Percentiles rank a stretch among this genome's conserved stretches.
These are phyloP conservation scores for Coix lacrymajobi DNA, from an alignment of 176 grass and related monocot genomes.

Conservation along the genomic window DNA sequence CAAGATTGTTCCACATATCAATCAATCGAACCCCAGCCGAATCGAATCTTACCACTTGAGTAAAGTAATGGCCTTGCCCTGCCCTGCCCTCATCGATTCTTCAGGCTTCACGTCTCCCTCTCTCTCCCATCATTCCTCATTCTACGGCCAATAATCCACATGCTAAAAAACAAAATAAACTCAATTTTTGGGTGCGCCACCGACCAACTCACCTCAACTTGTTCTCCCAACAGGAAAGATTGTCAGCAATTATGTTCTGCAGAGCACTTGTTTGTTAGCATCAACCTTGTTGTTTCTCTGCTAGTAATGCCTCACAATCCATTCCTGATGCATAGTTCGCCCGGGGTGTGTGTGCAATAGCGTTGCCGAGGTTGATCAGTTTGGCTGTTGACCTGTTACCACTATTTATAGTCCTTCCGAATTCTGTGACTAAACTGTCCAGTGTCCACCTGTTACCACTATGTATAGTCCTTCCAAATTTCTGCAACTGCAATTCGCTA, in stretches of 20 bases:
- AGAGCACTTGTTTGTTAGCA: background rate
- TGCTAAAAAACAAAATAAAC: too few species aligned
- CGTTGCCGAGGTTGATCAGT: too few species aligned
- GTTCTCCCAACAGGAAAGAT: too few species aligned
- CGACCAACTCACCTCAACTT: background rate
- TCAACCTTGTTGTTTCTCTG: too few species aligned
- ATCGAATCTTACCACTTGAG: conserved; percentile 1
- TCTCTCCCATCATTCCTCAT: background rate
- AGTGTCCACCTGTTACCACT: background rate
- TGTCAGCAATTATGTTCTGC: too few species aligned
- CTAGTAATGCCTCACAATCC: too few species aligned
- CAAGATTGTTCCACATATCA: background rate
- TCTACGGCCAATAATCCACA: background rate
- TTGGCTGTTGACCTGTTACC: too few species aligned
- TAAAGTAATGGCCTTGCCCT: background rate
- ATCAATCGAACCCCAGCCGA: background rate
- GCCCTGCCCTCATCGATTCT: background rate
- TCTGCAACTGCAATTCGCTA: background rate
- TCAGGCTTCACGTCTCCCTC: background rate
- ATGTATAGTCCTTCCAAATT: background rate
- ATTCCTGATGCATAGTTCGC: too few species aligned
- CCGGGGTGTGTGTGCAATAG: too few species aligned
- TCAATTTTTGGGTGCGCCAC: background rate
- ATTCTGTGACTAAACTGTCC: background rate
- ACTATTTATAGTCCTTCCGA: background rate